Base-by-base conservation (phyloP, 139 green algal genomes). In the Volvox africanus region DNA sequence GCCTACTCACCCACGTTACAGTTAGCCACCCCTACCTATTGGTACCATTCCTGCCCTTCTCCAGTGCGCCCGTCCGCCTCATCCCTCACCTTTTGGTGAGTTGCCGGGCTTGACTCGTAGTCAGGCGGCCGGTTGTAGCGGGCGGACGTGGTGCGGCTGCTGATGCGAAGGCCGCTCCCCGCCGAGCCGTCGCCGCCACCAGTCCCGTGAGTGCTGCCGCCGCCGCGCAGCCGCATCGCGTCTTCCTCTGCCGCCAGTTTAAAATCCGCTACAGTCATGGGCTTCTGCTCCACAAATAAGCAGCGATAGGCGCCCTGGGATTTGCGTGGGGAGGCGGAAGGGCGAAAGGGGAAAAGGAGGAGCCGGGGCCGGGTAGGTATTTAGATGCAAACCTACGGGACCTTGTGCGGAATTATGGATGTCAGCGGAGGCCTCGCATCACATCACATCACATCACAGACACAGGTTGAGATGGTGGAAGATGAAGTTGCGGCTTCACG, bases 271-370 rank as follows among this genome's bases (percentile, higher is more conserved):
- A 93, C 95, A 5, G 65, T 94, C 80, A 95, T 87, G n/a, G 71
- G 24, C 91, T 95, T 95, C 71, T 95, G 87, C 93, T 96, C 95
- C 84, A 95, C 90, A 18, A 96, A 88, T 28, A 96, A 75, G 82
- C 93, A 96, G 36, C 92, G 88, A 80, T 71, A 81, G 17, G 76
- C 82, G 33, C 85, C 85, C 85, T 89, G 85, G 18, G 61, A 20
- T 18, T 36, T 21, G 18, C 19, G 37, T 26, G 14, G 44, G 79
- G 55, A 50, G 80, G 50, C 37, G 13, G 76, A 19, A 36, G 65
- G 65, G 6, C 6, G 28, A 21, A 61, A 32, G 44, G 1, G 30
- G 79, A 50, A 68, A 12, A 14, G 61, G 81, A n/a, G 81, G 28
- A 33, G 14, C n/a, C 5, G 19, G 12, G 76, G 76, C 13, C 17